Base-by-base conservation (phyloP, 805 yeast species). In the Candida khao-thaluensis region DNA sequence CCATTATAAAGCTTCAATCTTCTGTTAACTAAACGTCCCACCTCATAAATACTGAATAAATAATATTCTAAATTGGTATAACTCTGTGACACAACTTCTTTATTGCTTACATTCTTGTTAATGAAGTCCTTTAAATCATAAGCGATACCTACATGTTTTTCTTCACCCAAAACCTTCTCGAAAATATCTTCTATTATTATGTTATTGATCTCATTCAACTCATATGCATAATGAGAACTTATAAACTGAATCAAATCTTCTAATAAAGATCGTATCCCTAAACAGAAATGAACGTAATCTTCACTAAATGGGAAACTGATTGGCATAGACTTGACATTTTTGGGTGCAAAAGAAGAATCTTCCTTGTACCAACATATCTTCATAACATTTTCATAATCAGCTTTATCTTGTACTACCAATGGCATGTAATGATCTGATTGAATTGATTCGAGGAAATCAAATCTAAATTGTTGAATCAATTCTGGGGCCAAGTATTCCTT, bases 371-470 rank as follows among this genome's bases (percentile, higher is more conserved):
- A 87, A 45, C 87, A 75, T 1, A 81, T 72, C 17, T 69, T 71
- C 42, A 82, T 68, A 23, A 85, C 78, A 45, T 78, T 77, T 15
- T 78, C 81, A 56, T 80, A 86, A 35, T 83, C 74, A 9, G 69
- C 65, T 28, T 64, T 57, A 36, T 79, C 79, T 44, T 81, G 74
- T 22, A 89, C 79, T 0, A 76, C 76, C 66, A 89, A 74, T 9
- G 96, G 95, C 88, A 86, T 87, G 48, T 87, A 86, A 56, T 87
- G 93, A 56, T 91, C 97, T 17, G 82, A 81, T 44, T 77, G 75
- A 25, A 89, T 76, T 5, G 82, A 64, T 7, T 71, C 71, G 22
- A 69, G 62, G 62, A 89, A 91, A 35, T 81, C 82, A 9, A 57
- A 57, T 17, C 74, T 68, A 58, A 88, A 87, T 11, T 73, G 71